A percentile compares a stretch with the other conserved stretches of the same genome.
Conservation (phyloP, 2,329 filamentous ascomycete species). For the Scopulariopsis brevicaulis region DNA sequence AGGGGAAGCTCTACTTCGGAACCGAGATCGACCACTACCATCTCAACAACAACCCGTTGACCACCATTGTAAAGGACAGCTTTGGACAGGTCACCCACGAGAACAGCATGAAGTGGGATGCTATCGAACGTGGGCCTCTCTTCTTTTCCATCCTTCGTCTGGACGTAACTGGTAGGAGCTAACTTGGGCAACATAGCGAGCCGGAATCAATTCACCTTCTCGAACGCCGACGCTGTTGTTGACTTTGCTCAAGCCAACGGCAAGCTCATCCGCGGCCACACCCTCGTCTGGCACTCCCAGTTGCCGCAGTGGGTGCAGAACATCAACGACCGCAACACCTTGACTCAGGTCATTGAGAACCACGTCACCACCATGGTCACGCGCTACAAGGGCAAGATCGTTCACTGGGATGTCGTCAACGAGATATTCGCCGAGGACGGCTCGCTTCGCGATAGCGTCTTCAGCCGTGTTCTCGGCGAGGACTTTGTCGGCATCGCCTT, state of each 20-base stretch:
- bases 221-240: slow-evolving; percentile 44
- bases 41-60: slow-evolving; percentile 35
- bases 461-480: slow-evolving; percentile 57
- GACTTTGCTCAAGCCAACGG: slow-evolving; percentile 43
- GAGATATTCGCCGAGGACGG: slow-evolving; percentile 54
- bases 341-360: slow-evolving; percentile 44
- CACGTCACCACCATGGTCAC: slow-evolving; percentile 47
- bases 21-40: slow-evolving; percentile 41
- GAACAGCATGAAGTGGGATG: slow-evolving; percentile 62
- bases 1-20: slow-evolving; percentile 55
- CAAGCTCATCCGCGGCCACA: slow-evolving; percentile 53
- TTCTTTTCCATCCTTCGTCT: neutral
- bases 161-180: neutral
- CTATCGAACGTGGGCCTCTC: slow-evolving; percentile 28
- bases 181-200: neutral
- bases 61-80: slow-evolving; percentile 41
- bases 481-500: slow-evolving; percentile 61
- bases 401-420: slow-evolving; percentile 52
- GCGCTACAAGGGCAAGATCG: slow-evolving; percentile 52
- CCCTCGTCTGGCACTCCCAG: slow-evolving; percentile 53
- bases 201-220: slow-evolving; percentile 42
- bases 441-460: slow-evolving; percentile 46
- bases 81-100: slow-evolving; percentile 58
- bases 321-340: slow-evolving; percentile 35
- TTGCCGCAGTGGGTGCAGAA: slow-evolving; percentile 47